Conservation (phyloP, 1,139 yeast species). For the Suhomyces choctaworum region DNA sequence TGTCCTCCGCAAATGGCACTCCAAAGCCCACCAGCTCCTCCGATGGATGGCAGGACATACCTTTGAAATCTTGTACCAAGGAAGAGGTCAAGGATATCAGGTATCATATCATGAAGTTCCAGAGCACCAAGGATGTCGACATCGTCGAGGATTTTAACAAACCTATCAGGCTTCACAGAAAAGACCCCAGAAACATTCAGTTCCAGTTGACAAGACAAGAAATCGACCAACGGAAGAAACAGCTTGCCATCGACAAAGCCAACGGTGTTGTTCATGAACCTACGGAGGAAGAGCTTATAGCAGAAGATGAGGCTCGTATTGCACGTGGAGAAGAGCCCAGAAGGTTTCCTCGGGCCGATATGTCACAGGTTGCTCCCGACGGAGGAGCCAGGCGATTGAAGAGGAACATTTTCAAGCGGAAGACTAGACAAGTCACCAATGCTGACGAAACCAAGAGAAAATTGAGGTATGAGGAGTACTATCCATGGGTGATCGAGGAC, state of each 20-base stretch:
- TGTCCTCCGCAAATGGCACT: slow-evolving; percentile 12
- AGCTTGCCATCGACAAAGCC: slow-evolving; percentile 33
- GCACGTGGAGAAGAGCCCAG: slow-evolving; percentile 17
- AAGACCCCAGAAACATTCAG: slow-evolving; percentile 88
- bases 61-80: slow-evolving; percentile 69
- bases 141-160: slow-evolving; percentile 69
- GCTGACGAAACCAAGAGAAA: slow-evolving; percentile 80
- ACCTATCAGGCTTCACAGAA: slow-evolving; percentile 86
- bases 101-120: slow-evolving; percentile 81
- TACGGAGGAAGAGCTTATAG: slow-evolving; percentile 32
- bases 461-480: slow-evolving; percentile 89
- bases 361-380: slow-evolving; percentile 86
- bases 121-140: slow-evolving; percentile 67
- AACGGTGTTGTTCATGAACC: slow-evolving; percentile 20
- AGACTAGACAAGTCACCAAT: slow-evolving; percentile 79
- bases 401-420: slow-evolving; percentile 65
- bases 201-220: slow-evolving; percentile 73
- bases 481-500: slow-evolving; percentile 98
- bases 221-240: slow-evolving; percentile 57
- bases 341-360: slow-evolving; percentile 30
- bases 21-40: slow-evolving; percentile 10
- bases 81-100: slow-evolving; percentile 75
- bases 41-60: slow-evolving; percentile 58
- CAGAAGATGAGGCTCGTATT: slow-evolving; percentile 19
- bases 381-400: slow-evolving; percentile 81